Evolutionary conservation across 1,139 yeast genomes (phyloP).

Genomic region (Candida albicans): DNA sequence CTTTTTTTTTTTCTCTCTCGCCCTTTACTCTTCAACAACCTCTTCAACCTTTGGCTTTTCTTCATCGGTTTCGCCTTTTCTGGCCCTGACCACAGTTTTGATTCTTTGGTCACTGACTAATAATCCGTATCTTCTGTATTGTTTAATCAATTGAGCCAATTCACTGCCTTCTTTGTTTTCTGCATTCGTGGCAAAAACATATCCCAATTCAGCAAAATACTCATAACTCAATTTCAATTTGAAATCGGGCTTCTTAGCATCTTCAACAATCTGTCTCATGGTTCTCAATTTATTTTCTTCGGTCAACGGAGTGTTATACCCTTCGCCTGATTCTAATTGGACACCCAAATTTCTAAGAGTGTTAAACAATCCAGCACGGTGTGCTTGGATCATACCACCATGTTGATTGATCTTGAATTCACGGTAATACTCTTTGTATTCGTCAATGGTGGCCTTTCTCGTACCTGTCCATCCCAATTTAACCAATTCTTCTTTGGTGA

Average conservation of each 20-base stretch:
- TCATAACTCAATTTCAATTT: slow-evolving; percentile 54
- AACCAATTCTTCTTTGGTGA: slow-evolving; percentile 57
- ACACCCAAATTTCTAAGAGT: slow-evolving; percentile 62
- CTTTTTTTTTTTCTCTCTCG: background rate
- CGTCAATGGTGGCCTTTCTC: slow-evolving; percentile 67
- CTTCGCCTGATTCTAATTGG: slow-evolving; percentile 72
- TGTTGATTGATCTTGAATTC: slow-evolving; percentile 59
- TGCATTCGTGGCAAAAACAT: slow-evolving; percentile 41
- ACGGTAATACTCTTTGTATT: slow-evolving; percentile 72
- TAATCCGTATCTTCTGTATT: slow-evolving; percentile 65
- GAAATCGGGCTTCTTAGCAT: slow-evolving; percentile 20
- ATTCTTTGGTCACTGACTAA: slow-evolving; percentile 47
- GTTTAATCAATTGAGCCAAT: slow-evolving; percentile 44
- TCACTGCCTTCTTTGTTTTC: slow-evolving; percentile 31
- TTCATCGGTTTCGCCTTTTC: slow-evolving; percentile 26
- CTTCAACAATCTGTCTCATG: slow-evolving; percentile 17
- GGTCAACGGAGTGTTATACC: slow-evolving; percentile 64
- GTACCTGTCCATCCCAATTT: slow-evolving; percentile 92
- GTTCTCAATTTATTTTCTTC: slow-evolving; percentile 28
- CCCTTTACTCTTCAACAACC: slow-evolving; percentile 3
- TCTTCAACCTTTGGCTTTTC: slow-evolving; percentile 1
- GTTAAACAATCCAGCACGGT: slow-evolving; percentile 67
- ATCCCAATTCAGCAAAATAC: slow-evolving; percentile 52
- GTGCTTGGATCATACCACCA: slow-evolving; percentile 83
- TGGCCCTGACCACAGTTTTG: slow-evolving; percentile 36